phyloP scores from a whole-genome alignment of 1,284 basidiomycete genomes.

The Tranzscheliella williamsii region DNA sequence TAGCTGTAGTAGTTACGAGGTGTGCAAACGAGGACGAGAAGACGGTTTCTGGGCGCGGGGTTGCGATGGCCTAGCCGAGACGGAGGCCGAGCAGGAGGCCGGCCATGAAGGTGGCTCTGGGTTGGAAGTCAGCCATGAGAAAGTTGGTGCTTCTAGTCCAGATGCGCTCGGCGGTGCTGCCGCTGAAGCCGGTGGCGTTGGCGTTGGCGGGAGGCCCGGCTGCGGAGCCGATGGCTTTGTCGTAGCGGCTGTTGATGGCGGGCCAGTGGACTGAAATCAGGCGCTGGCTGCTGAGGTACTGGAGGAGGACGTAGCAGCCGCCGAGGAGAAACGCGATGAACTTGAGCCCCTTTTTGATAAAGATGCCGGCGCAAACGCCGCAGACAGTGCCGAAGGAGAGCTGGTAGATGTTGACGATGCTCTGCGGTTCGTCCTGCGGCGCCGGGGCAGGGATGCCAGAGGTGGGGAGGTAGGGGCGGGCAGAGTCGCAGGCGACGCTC shows the following conservation, averaged over 20 bases:
- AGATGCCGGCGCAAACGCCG: constrained; percentile 83
- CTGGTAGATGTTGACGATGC: constrained; percentile 76
- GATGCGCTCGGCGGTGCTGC: constrained; percentile 63
- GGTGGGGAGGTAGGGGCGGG: background rate
- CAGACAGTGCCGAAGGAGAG: constrained; percentile 84
- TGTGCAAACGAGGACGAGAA: too few relatives aligned
- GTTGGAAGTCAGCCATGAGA: constrained; percentile 89
- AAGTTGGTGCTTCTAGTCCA: constrained; percentile 80
- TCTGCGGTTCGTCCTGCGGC: constrained; percentile 64
- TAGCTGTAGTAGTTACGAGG: too few relatives aligned
- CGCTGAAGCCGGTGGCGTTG: constrained; percentile 64
- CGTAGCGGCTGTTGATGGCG: constrained; percentile 68
- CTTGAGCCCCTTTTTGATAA: constrained; percentile 89
- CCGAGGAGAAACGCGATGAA: constrained; percentile 79
- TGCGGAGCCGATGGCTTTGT: constrained; percentile 71
- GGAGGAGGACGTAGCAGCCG: constrained; percentile 61
- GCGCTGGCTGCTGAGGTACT: constrained; percentile 53
- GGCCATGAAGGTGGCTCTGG: constrained; percentile 65
- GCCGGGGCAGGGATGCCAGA: background rate
- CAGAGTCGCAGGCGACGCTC: background rate
- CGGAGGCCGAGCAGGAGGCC: constrained; percentile 65
- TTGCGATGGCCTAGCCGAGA: constrained; percentile 64
- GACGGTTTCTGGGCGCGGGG: too few relatives aligned
- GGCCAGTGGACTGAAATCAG: constrained; percentile 81
- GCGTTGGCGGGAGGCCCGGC: constrained; percentile 65